These are phyloP conservation scores for Aspergillus awamori DNA, from an alignment of 2,329 filamentous ascomycete species.

Conservation along the genomic window DNA sequence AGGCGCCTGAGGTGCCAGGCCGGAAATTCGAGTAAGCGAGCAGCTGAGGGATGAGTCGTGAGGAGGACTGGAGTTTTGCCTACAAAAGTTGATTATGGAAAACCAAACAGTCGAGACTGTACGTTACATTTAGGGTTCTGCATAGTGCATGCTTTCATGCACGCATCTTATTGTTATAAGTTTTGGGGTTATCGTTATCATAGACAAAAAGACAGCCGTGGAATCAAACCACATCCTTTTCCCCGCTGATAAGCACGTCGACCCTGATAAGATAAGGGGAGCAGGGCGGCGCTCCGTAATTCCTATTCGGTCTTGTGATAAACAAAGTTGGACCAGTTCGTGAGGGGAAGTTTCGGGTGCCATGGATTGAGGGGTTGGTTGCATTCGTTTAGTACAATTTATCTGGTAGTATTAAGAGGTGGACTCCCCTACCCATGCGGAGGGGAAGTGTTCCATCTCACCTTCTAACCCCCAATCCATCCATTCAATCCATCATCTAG, in stretches of 20 bases:
- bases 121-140: background rate
- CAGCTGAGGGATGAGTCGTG: background rate
- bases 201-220: conserved; percentile 16
- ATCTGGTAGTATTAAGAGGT: background rate
- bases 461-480: background rate
- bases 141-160: background rate
- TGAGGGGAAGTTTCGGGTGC: background rate
- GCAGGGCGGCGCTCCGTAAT: background rate
- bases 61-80: background rate
- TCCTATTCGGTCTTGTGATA: background rate
- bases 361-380: background rate
- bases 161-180: background rate
- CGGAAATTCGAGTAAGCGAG: conserved; percentile 42
- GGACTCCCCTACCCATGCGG: background rate
- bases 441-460: too few relatives aligned
- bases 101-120: background rate
- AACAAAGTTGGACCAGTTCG: background rate
- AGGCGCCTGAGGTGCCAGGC: conserved; percentile 26
- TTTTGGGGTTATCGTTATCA: background rate
- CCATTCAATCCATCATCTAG: background rate
- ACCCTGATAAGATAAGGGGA: conserved; percentile 1
- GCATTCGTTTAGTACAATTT: background rate
- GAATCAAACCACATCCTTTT: conserved; percentile 9
- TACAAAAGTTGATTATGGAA: background rate
- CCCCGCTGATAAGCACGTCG: conserved; percentile 10